phyloP scores from a whole-genome alignment of 768 basidiomycete genomes.

The Tulasnella sp. region DNA sequence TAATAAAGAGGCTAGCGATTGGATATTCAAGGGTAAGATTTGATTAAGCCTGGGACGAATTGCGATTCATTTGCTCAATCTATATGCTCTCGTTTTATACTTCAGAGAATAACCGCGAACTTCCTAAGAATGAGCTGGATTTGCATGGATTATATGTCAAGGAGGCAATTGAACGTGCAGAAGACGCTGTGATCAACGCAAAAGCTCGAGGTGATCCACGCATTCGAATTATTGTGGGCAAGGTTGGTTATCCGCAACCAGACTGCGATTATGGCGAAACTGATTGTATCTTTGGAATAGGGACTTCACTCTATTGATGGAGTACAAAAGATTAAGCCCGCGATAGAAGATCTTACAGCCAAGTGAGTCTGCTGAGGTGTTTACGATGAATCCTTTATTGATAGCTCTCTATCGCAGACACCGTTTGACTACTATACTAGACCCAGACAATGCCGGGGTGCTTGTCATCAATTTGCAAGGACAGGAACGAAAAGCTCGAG shows the following conservation, averaged over 20 bases:
- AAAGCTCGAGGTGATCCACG: slow-evolving; percentile 48
- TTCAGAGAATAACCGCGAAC: slow-evolving; percentile 71
- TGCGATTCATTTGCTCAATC: background rate
- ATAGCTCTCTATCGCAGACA: slow-evolving; percentile 35
- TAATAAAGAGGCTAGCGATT: slow-evolving; percentile 71
- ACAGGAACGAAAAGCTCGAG: no score
- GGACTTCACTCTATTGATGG: no score
- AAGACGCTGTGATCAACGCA: slow-evolving; percentile 55
- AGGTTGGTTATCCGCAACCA: no score
- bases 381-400: background rate
- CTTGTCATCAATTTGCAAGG: slow-evolving; percentile 53
- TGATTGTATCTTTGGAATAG: no score
- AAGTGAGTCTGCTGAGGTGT: slow-evolving; percentile 37
- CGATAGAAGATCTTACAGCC: slow-evolving; percentile 73
- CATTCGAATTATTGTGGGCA: slow-evolving; percentile 72
- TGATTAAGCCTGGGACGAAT: background rate
- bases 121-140: slow-evolving; percentile 63
- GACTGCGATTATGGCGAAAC: no score
- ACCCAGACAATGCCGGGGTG: slow-evolving; percentile 73
- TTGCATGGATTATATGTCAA: slow-evolving; percentile 89
- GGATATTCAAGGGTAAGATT: slow-evolving; percentile 66
- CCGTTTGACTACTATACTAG: slow-evolving; percentile 55
- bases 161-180: slow-evolving; percentile 69
- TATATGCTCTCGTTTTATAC: background rate
- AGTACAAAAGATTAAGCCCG: slow-evolving; percentile 80